These are phyloP conservation scores for Lentinula sp. DNA, from an alignment of 768 basidiomycete species.

Conservation along the genomic window DNA sequence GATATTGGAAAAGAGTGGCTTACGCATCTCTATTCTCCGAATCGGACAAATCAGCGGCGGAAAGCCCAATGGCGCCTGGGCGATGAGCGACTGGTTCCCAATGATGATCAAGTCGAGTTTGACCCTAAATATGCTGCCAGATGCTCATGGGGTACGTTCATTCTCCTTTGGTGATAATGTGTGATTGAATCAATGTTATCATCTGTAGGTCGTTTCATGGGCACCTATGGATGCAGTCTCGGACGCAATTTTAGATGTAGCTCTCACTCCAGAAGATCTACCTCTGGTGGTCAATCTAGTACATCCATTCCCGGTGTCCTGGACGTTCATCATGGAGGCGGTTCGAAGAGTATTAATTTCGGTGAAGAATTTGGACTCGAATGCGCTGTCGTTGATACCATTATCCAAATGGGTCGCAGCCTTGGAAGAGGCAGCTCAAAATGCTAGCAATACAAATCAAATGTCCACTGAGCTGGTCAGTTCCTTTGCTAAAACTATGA, in stretches of 20 bases:
- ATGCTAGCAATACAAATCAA: not conserved
- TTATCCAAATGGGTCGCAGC: not conserved
- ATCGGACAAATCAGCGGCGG: constrained; percentile 33
- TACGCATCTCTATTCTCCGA: constrained; percentile 10
- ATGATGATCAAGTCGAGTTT: constrained; percentile 27
- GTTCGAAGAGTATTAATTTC: not conserved
- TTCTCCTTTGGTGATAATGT: not conserved
- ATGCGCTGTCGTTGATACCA: not conserved
- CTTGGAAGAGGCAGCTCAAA: not conserved
- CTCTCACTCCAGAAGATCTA: not conserved
- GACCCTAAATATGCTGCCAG: constrained; percentile 18
- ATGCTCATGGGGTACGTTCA: constrained; percentile 18
- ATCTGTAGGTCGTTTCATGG: constrained; percentile 20
- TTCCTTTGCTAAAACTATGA: not conserved
- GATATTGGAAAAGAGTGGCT: constrained; percentile 14
- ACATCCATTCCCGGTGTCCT: constrained; percentile 5
- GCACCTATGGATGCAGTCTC: not conserved
- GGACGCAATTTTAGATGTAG: constrained; percentile 4
- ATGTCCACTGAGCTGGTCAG: not conserved
- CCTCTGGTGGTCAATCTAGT: constrained; percentile 8
- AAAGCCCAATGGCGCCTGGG: constrained; percentile 27
- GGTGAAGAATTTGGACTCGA: not conserved
- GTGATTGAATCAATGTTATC: too few species aligned
- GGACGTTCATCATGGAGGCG: not conserved
- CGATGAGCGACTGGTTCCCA: constrained; percentile 28